Base-by-base conservation (phyloP, 2,329 filamentous ascomycete genomes). In the Colletotrichum tanaceti region DNA sequence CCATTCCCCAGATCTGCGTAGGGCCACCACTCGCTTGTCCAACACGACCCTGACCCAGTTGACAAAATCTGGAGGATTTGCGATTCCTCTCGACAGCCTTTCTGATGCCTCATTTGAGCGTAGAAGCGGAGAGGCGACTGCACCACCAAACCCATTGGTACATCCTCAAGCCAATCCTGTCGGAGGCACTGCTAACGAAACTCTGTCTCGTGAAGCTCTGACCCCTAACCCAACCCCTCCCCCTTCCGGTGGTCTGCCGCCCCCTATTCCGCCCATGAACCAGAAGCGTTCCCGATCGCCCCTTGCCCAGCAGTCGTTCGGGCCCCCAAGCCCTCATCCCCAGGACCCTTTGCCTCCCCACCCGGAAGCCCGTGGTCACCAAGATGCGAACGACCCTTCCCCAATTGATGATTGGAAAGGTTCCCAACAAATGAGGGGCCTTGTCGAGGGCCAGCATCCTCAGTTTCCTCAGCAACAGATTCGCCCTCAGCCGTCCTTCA, bases 1-100 rank as follows among this genome's bases (percentile, higher is more conserved):
- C 73, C 89, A 93, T 66, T 90, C 93, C 38, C 88, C 91, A 16
- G 93, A 96, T 75, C 84, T 95, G 74, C 90, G 92, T 71, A 90
- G 90, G 71, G 93, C 92, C 59, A 96, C 93, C 73, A 94, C 91
- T 73, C 90, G 93, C 24, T 90, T 98, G 77, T 97, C 96, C 32
- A 87, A 86, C 73, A 90, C 89, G 1, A 98, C 95, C 0, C 84
- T 98, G 53, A 86, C 90, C 52, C 93, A 98, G 76, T 85, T 98
- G 76, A 89, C 89, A 39, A 91, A 90, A 72, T 91, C 91, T 53
- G 88, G 87, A 62, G 87, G 86, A 24, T 78, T 88, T 57, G 76
- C 81, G 54, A 75, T 86, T 61, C 75, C 82, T 52, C 76, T 76
- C 10, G 76, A 79, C 47, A 75, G 75, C 58, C 73, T 74, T 65